Evolutionary conservation across 2,329 filamentous ascomycete genomes (phyloP), one percentile per base, ranked within the genome.

Genomic region (Aureobasidium vineae): DNA sequence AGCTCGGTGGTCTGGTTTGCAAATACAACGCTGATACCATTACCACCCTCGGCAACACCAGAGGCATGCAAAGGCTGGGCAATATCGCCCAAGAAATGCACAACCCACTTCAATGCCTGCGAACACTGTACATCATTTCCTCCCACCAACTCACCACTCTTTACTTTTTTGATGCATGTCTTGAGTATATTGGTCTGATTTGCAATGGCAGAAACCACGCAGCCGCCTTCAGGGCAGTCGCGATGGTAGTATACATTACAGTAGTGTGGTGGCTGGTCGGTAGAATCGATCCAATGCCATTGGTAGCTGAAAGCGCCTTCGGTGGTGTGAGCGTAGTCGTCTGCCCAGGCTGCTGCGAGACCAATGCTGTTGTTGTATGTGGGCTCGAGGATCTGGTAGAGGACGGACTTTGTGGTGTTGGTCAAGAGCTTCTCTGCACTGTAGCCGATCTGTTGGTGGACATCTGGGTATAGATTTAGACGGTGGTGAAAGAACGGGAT

Each of bases 61-160:
- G 75, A 78, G 13, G 77, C 76, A 70, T 80, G 78, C 21, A 80
- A 71, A 1, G 78, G 78, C 70, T 80, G 78, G 7, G 75, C 71
- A 15, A 79, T 76, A 56, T 80, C 78, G 21, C 78, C 77, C 10
- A 79, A 50, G 67, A 79, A 79, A 69, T 80, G 78, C 4, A 75
- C 70, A 3, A 78, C 73, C 76, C 77, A 80, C 59, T 78, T 79
- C 40, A 79, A 68, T n/a, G 78, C 77, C 66, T 79, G 75, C 1
- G 76, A 76, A 68, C 77, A 79, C 15, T 75, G 75, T 66, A 76
- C 13, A 66, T 79, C 76, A 40, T 70, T 68, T 13, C 76, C 74
- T 52, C 65, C 49, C 21, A 28, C 21, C 26, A 67, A 23, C 67
- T 70, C 21, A 40, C 72, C 67, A 72, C 50, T 68, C 63, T 73